Percentiles rank a stretch among this genome's conserved stretches.
phyloP scores from a whole-genome alignment of 345 rosid genomes.

The Odontarrhena argentea region DNA sequence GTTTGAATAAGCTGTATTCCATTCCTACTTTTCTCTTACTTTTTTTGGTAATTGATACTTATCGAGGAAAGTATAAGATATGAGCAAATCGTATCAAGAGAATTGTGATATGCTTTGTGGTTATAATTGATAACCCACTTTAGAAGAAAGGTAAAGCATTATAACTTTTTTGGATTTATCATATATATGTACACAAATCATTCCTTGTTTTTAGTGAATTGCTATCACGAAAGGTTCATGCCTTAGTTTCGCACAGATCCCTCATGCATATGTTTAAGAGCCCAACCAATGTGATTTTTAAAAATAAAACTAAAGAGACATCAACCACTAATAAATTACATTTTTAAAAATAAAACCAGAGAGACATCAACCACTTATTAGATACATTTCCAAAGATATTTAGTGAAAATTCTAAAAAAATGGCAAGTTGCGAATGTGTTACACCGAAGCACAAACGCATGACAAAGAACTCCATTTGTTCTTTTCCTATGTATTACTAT shows the following conservation, averaged over 20 bases:
- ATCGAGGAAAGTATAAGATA: constrained; percentile 13
- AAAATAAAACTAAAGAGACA: not conserved
- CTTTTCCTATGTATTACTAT: not conserved
- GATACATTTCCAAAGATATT: constrained; percentile 2
- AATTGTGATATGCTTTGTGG: not conserved
- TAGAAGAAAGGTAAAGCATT: constrained; percentile 11
- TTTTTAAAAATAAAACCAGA: too few relatives aligned
- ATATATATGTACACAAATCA: constrained; percentile 3
- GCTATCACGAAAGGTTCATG: constrained; percentile 10
- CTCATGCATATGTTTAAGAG: constrained; percentile 32
- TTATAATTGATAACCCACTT: constrained; percentile 13
- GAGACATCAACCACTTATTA: too few relatives aligned
- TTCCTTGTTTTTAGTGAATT: constrained; percentile 29
- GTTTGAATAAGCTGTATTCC: constrained; percentile 3
- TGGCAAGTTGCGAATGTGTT: constrained; percentile 19
- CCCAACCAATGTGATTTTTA: not conserved
- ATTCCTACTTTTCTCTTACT: not conserved
- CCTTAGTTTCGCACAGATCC: constrained; percentile 14
- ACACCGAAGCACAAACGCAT: constrained; percentile 26
- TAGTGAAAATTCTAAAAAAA: not conserved
- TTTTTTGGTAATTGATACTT: constrained; percentile 4
- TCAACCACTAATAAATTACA: constrained; percentile 8
- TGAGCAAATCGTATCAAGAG: constrained; percentile 10
- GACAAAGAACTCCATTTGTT: not conserved
- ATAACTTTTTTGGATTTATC: constrained; percentile 24